Evolutionary conservation across 805 yeast species (phyloP).

Genomic region (Saccharomyces mikatae): DNA sequence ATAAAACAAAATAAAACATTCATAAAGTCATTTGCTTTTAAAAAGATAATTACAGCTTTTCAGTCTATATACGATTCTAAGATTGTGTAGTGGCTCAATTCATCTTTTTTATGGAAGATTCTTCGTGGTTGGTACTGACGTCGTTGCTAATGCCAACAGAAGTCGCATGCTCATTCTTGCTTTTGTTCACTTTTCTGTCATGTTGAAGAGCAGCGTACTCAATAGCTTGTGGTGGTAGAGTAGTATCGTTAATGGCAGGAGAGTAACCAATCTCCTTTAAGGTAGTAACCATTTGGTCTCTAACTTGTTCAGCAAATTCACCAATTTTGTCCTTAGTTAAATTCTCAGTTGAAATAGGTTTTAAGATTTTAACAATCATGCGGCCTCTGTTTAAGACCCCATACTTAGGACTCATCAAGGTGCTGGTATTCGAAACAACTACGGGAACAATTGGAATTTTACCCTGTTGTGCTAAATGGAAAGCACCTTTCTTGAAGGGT

Average conservation of each 20-base stretch:
- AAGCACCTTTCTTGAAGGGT: constrained; percentile 95
- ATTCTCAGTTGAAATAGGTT: constrained; percentile 68
- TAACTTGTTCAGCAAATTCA: constrained; percentile 46
- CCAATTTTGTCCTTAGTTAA: constrained; percentile 65
- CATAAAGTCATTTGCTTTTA: not conserved
- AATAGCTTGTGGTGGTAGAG: constrained; percentile 21
- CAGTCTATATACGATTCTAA: not conserved
- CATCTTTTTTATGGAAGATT: not conserved
- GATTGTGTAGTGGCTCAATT: not conserved
- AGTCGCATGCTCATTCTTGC: not conserved
- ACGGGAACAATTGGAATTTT: constrained; percentile 83
- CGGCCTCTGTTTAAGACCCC: constrained; percentile 70
- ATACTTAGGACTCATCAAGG: constrained; percentile 51
- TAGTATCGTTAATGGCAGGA: constrained; percentile 27
- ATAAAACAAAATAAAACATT: not conserved
- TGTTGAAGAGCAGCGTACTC: not conserved
- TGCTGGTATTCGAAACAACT: constrained; percentile 79
- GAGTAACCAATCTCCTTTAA: constrained; percentile 35
- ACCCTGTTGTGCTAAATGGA: constrained; percentile 93
- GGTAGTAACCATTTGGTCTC: constrained; percentile 47
- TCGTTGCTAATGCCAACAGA: not conserved
- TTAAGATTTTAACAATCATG: constrained; percentile 68
- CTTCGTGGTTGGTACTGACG: not conserved
- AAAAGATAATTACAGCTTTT: not conserved
- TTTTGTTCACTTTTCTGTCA: not conserved